Evolutionary conservation across 441 rosid species (phyloP).

Genomic region (Gossypium lobatum): DNA sequence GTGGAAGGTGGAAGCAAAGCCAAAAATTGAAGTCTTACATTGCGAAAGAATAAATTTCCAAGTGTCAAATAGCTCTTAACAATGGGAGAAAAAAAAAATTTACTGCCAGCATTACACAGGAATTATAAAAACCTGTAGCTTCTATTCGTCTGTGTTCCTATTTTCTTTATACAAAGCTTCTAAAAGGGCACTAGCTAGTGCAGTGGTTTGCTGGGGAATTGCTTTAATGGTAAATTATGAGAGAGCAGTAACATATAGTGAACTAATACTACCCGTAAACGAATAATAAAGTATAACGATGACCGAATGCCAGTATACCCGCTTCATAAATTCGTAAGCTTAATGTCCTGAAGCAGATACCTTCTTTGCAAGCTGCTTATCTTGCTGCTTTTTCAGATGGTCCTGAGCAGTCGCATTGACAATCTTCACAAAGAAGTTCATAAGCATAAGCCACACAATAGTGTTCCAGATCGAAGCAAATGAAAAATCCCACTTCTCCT

Average conservation of each 20-base stretch:
- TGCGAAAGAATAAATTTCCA: constrained; percentile 5
- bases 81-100: constrained; percentile 18
- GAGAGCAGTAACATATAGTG: constrained; percentile 1
- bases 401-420: constrained; percentile 75
- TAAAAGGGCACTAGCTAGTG: constrained; percentile 16
- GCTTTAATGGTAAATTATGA: background rate
- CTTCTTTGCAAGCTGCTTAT: constrained; percentile 42
- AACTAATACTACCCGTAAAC: constrained; percentile 12
- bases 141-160: constrained; percentile 8
- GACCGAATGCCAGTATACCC: background rate
- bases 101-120: constrained; percentile 8
- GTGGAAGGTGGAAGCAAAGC: no score
- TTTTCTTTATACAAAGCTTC: constrained; percentile 30
- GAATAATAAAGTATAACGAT: background rate
- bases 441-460: constrained; percentile 89
- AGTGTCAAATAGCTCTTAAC: constrained; percentile 1
- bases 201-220: background rate
- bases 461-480: constrained; percentile 79
- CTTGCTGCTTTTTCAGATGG: constrained; percentile 69
- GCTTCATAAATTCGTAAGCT: constrained; percentile 21
- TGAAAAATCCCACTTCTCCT: constrained; percentile 52
- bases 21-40: background rate
- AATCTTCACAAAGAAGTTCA: constrained; percentile 83
- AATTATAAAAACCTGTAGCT: constrained; percentile 11
- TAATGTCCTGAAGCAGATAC: constrained; percentile 23